Conservation (phyloP, 2,329 filamentous ascomycete species). For the Apiospora rasikravindrae region DNA sequence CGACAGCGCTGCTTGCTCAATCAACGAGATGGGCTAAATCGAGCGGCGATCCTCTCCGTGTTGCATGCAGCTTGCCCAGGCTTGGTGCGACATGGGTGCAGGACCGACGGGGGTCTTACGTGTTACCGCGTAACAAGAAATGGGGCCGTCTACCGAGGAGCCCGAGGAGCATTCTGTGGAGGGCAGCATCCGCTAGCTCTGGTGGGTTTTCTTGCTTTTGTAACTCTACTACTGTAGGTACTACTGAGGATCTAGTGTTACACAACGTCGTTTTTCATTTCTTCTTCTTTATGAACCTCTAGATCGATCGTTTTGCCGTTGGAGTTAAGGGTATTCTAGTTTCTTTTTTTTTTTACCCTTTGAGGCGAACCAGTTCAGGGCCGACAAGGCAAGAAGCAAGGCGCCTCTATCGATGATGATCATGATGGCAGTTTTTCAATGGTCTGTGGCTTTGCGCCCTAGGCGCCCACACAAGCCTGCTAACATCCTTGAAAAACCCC, state of each 20-base stretch:
- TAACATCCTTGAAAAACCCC: background rate
- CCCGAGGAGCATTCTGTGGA: background rate
- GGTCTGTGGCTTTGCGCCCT: background rate
- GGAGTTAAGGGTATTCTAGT: background rate
- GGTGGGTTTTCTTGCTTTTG: background rate
- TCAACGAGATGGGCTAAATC: background rate
- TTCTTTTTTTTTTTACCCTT: background rate
- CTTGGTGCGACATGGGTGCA: background rate
- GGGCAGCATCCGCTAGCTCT: background rate
- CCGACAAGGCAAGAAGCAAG: background rate
- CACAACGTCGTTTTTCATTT: background rate
- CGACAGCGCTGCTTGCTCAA: conserved; percentile 1
- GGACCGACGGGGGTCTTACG: background rate
- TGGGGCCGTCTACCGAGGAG: conserved; percentile 1
- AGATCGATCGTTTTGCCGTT: background rate
- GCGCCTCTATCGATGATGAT: background rate
- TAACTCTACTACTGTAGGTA: conserved; percentile 3
- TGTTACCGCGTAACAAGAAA: conserved; percentile 9
- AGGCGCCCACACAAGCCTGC: background rate
- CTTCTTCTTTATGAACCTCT: background rate
- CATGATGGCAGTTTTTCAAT: background rate
- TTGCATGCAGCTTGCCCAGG: conserved; percentile 4
- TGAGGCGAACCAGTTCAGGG: background rate
- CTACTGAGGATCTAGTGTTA: background rate
- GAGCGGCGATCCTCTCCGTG: background rate